Evolutionary conservation across 176 grass and related monocot genomes (phyloP), one percentile per base, ranked within the genome.

Genomic region (Eragrostis nindensis): DNA sequence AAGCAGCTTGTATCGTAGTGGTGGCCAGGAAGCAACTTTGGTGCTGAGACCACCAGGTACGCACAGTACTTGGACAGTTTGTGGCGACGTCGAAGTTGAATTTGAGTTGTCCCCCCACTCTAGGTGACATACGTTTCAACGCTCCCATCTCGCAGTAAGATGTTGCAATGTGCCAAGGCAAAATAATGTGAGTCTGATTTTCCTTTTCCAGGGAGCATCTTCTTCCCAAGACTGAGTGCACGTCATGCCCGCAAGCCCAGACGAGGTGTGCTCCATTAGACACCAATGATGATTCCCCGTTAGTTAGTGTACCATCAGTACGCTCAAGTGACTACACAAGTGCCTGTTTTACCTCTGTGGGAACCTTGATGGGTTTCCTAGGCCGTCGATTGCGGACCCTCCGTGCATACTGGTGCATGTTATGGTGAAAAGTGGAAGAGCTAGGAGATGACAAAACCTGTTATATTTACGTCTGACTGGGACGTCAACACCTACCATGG

Each of bases 101-200:
- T n/a, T 61, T 60, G 38, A 59, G n/a, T 25, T 42, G n/a, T 11
- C 54, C 53, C 30, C 38, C 73, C 3, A 1, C 7, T 11, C 54
- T 60, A 5, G 54, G 48, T 6, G 19, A 42, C 56, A 59, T 21
- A 14, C 1, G 16, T 27, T 26, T 75, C 53, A 42, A 10, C 42
- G 38, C 11, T 44, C 1, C 38, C 54, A 75, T 26, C 73, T 75
- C 73, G 24, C 75, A 77, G 11, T 77, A 77, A 47, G 25, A 48
- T 19, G 75, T 77, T n/a, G 75, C 75, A 19, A 78, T 64, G 59
- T 78, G 75, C 75, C 75, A 78, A 2, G 25, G 64, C 75, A 66
- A 11, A 24, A 78, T 78, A 2, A 78, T 0, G 36, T 36, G 59
- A 0, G 43, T 1, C 59, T 62, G 74, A 17, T 60, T 76, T 16